Base-by-base conservation (phyloP, 306 rosid genomes). In the Datisca glomerata region DNA sequence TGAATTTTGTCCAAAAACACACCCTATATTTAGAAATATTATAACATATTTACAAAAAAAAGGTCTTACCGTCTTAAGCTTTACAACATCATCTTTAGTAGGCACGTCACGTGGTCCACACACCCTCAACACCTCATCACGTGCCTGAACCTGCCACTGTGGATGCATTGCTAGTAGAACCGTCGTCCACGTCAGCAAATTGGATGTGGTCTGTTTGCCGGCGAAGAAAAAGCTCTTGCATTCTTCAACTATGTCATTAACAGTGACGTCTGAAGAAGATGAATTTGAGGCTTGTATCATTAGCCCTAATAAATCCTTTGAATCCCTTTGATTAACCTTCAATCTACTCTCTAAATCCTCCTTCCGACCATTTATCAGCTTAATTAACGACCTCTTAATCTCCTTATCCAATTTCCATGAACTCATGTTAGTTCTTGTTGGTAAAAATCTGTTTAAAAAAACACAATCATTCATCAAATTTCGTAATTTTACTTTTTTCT, bases 191-290 rank as follows among this genome's bases (percentile, higher is more conserved):
- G 98, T 91, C 80, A 91, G 74, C 87, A 91, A 44, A 57, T 85
- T 91, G n/a, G 98, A 84, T 23, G 98, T 91, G 60, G 98, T 91
- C 46, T 91, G 96, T 63, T 81, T 91, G 34, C 98, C 98, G 12
- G 98, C 98, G 65, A 91, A 91, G 94, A 91, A 91, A 43, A 91
- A 91, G 59, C 76, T 75, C 79, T 91, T 91, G 70, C 98, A 91
- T 53, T 91, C 98, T 64, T 75, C 94, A 49, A 91, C 98, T 12
- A 91, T 91, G 71, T 91, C 98, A 18, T 80, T 50, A 32, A 81
- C 78, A 8, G 96, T 76, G 12, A 87, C 65, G 36, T 54, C 68
- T 5, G 35, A 22, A 0, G 66, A 34, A 7, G 54, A 31, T 1
- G 51, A 24, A 12, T 44, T 42, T 10, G 85, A 73, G 0, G 91